These are phyloP conservation scores for Phytophthora pisi DNA, from an alignment of 352 stramenopile species.

Conservation along the genomic window DNA sequence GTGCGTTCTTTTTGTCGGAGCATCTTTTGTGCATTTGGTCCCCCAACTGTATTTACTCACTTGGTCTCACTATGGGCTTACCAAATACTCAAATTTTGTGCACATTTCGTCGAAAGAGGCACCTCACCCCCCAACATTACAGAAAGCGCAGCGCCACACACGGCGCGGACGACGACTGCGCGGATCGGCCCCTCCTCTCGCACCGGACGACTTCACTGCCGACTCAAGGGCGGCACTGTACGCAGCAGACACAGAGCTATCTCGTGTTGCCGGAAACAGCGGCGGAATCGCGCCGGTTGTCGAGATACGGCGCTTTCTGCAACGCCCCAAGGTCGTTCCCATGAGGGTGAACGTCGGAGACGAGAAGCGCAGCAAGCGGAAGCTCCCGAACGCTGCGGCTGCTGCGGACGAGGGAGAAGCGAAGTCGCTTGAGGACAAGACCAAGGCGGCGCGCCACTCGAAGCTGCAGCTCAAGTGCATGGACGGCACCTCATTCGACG, in stretches of 20 bases:
- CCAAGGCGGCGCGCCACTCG: constrained; percentile 31
- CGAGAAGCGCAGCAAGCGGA: constrained; percentile 41
- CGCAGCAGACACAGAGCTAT: constrained; percentile 21
- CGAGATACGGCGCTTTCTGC: constrained; percentile 37
- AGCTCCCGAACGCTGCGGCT: constrained; percentile 21
- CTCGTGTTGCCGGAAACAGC: constrained; percentile 21
- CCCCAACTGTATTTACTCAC: constrained; percentile 4
- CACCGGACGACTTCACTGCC: background rate
- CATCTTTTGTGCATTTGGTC: constrained; percentile 25
- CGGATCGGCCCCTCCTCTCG: constrained; percentile 1
- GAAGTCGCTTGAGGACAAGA: constrained; percentile 9
- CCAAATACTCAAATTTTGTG: constrained; percentile 15
- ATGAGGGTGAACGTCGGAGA: constrained; percentile 39
- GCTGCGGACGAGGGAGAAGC: constrained; percentile 18
- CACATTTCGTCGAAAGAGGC: constrained; percentile 24
- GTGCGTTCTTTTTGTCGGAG: constrained; percentile 12
- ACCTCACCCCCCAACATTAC: background rate
- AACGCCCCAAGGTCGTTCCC: constrained; percentile 23
- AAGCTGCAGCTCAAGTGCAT: constrained; percentile 82
- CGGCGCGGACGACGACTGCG: constrained; percentile 9
- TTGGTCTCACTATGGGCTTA: constrained; percentile 13
- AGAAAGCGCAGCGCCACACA: constrained; percentile 22
- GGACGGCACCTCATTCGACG: constrained; percentile 69
- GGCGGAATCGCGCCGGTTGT: constrained; percentile 14
- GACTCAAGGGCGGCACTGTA: background rate